phyloP scores from a whole-genome alignment of 768 basidiomycete species.

The Dentipellis sp. region DNA sequence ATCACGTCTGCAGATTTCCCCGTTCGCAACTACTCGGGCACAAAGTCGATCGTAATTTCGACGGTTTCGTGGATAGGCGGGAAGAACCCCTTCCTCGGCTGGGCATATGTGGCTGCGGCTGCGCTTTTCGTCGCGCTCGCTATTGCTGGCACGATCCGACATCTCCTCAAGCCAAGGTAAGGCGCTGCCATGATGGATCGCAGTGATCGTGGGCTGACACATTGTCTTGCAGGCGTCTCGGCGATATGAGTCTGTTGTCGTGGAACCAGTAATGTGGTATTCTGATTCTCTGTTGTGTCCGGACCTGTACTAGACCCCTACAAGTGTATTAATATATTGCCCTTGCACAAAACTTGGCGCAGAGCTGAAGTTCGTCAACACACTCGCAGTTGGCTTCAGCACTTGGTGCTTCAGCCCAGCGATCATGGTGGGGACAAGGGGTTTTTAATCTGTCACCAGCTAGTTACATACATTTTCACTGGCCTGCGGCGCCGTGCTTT shows the following conservation, averaged over 20 bases:
- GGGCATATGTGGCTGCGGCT: slow-evolving; percentile 92
- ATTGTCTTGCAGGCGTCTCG: slow-evolving; percentile 49
- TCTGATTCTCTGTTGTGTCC: too few species aligned
- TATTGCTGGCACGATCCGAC: slow-evolving; percentile 80
- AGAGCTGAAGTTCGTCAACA: too few species aligned
- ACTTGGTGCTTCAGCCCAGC: too few species aligned
- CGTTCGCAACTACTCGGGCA: slow-evolving; percentile 82
- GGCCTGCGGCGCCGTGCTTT: too few species aligned
- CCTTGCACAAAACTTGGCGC: too few species aligned
- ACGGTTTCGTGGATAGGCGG: slow-evolving; percentile 99
- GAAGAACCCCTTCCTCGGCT: slow-evolving; percentile 96
- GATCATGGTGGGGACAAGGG: too few species aligned
- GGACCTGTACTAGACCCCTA: too few species aligned
- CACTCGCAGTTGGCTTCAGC: too few species aligned
- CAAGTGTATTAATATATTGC: too few species aligned
- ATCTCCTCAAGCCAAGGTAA: slow-evolving; percentile 87
- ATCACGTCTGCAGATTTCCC: slow-evolving; percentile 60
- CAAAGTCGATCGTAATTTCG: slow-evolving; percentile 94
- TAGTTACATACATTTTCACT: too few species aligned
- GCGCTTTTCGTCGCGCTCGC: slow-evolving; percentile 83
- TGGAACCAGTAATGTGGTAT: slow-evolving; percentile 54
- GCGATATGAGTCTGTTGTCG: slow-evolving; percentile 80
- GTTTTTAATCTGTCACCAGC: too few species aligned
- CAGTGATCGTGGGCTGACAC: background rate
- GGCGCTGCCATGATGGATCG: slow-evolving; percentile 8